Base-by-base conservation (phyloP, 2,329 filamentous ascomycete genomes). In the Clarireedia paspali region DNA sequence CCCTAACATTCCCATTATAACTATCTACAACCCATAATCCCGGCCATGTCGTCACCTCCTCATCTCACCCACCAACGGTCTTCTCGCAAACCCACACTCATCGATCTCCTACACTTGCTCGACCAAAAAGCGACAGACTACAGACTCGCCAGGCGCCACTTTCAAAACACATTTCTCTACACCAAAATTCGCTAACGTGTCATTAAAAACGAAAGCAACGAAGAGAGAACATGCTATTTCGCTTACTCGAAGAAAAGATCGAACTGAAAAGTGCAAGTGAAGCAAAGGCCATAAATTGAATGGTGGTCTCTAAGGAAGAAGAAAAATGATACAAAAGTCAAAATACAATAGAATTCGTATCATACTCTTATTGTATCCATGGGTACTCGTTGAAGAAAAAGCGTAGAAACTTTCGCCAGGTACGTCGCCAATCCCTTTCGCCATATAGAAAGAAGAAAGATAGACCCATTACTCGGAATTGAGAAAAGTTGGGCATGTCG, bases 321-420 rank as follows among this genome's bases (percentile, higher is more conserved):
- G 27, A 23, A 26, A 20, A 52, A 45, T 27, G 27, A 27, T 44
- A 34, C 1, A 47, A 24, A 30, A 23, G 12, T 36, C 34, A 27
- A 53, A 20, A 7, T 30, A 54, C 45, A 24, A 49, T 38, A 23
- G 23, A 40, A 42, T 48, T n/a, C 15, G 26, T 40, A n/a, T 20
- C 23, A 53, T 42, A 53, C 17, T 48, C 44, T 26, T 27, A 14
- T 26, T 53, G 15, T 26, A 38, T 53, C 42, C 45, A 42, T 54
- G 52, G 45, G 45, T 54, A 42, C 45, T 49, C 52, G 38, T 54
- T 9, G 48, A 54, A 49, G 44, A 10, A 34, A 54, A 42, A 14
- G 14, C 20, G 20, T n/a, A 24, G 15, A n/a, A 27, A 40, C 12
- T 50, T 40, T 50, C 36, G 34, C 23, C 26, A 23, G 38, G n/a